phyloP scores from a whole-genome alignment of 345 rosid species.

The Physaria fendleri region DNA sequence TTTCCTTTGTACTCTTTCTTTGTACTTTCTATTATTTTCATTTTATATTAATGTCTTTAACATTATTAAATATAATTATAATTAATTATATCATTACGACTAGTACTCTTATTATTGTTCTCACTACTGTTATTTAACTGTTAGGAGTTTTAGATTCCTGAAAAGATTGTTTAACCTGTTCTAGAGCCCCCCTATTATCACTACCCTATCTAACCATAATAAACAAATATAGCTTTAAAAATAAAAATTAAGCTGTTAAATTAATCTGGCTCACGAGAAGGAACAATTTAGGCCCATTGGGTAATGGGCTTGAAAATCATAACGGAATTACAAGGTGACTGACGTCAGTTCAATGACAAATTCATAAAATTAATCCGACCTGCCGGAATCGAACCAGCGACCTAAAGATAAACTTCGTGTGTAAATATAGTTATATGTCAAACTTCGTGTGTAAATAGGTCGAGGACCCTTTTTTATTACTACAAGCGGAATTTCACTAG shows the following conservation, averaged over 20 bases:
- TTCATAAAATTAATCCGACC: no score
- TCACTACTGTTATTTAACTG: conserved; percentile 33
- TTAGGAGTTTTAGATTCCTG: conserved; percentile 28
- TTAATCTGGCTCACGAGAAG: not conserved
- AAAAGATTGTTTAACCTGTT: conserved; percentile 16
- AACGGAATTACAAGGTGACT: no score
- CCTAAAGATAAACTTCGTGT: no score
- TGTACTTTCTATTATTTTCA: conserved; percentile 6
- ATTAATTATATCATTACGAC: conserved; percentile 15
- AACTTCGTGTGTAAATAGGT: no score
- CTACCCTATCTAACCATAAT: not conserved
- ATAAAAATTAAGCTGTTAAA: not conserved
- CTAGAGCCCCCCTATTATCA: not conserved
- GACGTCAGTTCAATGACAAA: no score
- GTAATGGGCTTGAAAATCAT: not conserved
- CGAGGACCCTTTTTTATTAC: no score
- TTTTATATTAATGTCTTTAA: not conserved
- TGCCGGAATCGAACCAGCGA: no score
- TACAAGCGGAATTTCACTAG: no score
- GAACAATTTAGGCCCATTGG: not conserved
- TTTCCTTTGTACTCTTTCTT: conserved; percentile 19
- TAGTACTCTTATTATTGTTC: conserved; percentile 10
- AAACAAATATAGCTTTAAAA: not conserved
- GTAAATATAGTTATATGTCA: no score
- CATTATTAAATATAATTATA: not conserved